Evolutionary conservation across 805 yeast genomes (phyloP).

Genomic region (Kodamaea leandrae): DNA sequence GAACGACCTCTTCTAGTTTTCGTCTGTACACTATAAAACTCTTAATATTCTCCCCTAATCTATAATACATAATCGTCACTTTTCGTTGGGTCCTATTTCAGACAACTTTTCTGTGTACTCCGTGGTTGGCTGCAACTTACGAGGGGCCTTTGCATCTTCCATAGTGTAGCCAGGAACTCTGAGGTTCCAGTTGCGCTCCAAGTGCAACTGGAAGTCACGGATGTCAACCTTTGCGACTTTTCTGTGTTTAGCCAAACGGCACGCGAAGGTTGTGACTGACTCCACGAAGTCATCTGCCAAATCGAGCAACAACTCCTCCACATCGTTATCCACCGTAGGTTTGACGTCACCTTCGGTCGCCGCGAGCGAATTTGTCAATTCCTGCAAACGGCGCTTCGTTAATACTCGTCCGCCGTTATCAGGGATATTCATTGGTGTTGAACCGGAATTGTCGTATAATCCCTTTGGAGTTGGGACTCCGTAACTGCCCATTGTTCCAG

Average conservation of each 20-base stretch:
- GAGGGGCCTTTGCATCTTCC: conserved; percentile 24
- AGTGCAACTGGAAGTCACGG: conserved; percentile 27
- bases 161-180: conserved; percentile 25
- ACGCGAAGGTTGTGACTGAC: conserved; percentile 28
- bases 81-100: background rate
- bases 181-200: conserved; percentile 29
- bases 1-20: too few species aligned
- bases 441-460: conserved; percentile 11
- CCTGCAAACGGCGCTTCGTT: conserved; percentile 26
- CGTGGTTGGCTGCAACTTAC: conserved; percentile 25
- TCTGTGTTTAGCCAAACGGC: conserved; percentile 29
- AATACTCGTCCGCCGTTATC: conserved; percentile 29
- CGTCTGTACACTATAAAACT: too few species aligned
- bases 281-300: conserved; percentile 29
- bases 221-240: conserved; percentile 27
- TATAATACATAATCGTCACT: conserved; percentile 1
- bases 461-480: conserved; percentile 5
- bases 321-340: conserved; percentile 27
- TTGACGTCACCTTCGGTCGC: conserved; percentile 30
- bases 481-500: conserved; percentile 4
- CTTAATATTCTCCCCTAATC: too few species aligned
- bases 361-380: conserved; percentile 26
- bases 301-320: conserved; percentile 27
- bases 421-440: conserved; percentile 16
- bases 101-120: conserved; percentile 23